Evolutionary conservation across 73 alveolate species (phyloP).

Genomic region (Paramecium biaurelia): DNA sequence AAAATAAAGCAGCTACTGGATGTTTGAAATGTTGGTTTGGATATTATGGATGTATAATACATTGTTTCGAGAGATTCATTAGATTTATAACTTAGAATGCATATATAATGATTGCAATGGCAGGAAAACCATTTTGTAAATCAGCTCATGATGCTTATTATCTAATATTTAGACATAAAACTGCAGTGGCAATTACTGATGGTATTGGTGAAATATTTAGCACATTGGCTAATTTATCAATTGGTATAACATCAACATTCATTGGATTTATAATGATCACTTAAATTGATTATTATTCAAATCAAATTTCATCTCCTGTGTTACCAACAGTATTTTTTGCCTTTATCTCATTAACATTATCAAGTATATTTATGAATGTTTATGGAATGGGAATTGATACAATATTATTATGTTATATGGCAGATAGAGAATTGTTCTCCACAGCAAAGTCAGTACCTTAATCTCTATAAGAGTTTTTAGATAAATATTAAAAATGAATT

Average conservation of each 20-base stretch:
- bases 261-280: slow-evolving; percentile 49
- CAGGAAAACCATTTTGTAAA: slow-evolving; percentile 88
- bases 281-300: neutral
- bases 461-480: neutral
- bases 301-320: neutral
- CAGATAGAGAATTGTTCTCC: neutral
- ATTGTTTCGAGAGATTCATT: slow-evolving; percentile 81
- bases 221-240: neutral
- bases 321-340: slow-evolving; percentile 37
- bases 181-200: slow-evolving; percentile 79
- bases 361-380: slow-evolving; percentile 6
- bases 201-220: slow-evolving; percentile 45
- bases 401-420: slow-evolving; percentile 27
- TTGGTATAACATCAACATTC: neutral
- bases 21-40: slow-evolving; percentile 86
- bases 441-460: neutral
- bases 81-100: slow-evolving; percentile 94
- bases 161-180: slow-evolving; percentile 86
- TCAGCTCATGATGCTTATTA: slow-evolving; percentile 95
- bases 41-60: slow-evolving; percentile 69
- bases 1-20: slow-evolving; percentile 74
- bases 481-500: neutral
- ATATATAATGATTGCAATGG: slow-evolving; percentile 90
- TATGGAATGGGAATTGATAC: slow-evolving; percentile 50
- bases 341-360: neutral